A percentile compares a stretch with the other conserved stretches of the same genome.
Conservation (phyloP, 176 grass and related monocot species). For the Aegilops bicornis region DNA sequence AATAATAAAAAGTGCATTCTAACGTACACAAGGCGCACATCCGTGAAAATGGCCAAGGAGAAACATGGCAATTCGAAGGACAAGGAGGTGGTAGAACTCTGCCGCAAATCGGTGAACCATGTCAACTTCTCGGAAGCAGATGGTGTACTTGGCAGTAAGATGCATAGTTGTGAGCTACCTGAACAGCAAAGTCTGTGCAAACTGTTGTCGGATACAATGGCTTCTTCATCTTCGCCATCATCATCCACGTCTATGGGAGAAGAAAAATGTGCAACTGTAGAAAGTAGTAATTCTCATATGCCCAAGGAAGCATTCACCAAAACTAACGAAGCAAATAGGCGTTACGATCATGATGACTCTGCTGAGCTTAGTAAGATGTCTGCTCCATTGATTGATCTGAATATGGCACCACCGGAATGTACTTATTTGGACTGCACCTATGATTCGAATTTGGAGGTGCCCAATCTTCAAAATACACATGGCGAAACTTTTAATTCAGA, state of each 20-base stretch:
- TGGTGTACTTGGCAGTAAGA: slow-evolving; percentile 13
- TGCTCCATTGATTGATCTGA: slow-evolving; percentile 47
- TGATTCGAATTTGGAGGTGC: slow-evolving; percentile 8
- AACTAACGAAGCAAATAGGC: slow-evolving; percentile 4
- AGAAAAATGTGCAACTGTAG: slow-evolving; percentile 21
- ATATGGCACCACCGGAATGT: slow-evolving; percentile 25
- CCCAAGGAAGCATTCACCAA: background rate
- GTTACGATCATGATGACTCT: background rate
- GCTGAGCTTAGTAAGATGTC: slow-evolving; percentile 25
- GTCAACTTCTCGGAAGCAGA: slow-evolving; percentile 34
- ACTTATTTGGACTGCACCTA: slow-evolving; percentile 2
- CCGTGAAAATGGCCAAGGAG: slow-evolving; percentile 39
- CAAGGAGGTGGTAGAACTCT: slow-evolving; percentile 38
- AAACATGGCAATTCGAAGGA: slow-evolving; percentile 26
- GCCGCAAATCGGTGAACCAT: slow-evolving; percentile 34
- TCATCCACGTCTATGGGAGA: slow-evolving; percentile 35
- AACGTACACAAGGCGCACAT: slow-evolving; percentile 44
- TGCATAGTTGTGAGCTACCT: background rate
- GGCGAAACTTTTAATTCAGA: background rate
- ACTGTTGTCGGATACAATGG: slow-evolving; percentile 38
- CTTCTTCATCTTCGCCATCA: slow-evolving; percentile 43
- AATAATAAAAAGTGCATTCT: slow-evolving; percentile 43
- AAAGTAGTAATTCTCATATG: slow-evolving; percentile 32
- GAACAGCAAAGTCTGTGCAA: slow-evolving; percentile 33
- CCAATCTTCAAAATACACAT: slow-evolving; percentile 23